Base-by-base conservation (phyloP, 1,139 yeast genomes). In the Wickerhamomyces sp. region DNA sequence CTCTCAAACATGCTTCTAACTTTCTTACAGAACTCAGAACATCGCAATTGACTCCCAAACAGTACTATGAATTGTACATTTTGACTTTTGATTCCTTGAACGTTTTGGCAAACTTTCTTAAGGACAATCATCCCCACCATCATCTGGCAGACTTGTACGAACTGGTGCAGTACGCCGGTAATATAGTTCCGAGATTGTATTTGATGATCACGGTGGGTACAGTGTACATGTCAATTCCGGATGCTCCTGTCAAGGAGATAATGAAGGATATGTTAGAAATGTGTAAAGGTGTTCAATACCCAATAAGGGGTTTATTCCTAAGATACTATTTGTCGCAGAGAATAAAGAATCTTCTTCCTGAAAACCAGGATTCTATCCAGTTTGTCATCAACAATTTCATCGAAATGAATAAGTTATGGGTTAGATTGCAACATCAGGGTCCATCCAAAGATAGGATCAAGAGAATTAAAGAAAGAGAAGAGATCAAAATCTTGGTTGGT, bases 351-450 rank as follows among this genome's bases (percentile, higher is more conserved):
- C 64, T 83, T 39, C 60, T 85, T 35, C 87, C 89, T 3, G 40
- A 48, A 44, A 58, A 20, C 55, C 45, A 42, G 12, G 55, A 49
- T 16, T 49, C 25, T 61, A 81, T 59, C 70, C 91, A 28, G 73
- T 89, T 89, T 52, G 73, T 89, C 30, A 72, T 87, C 38, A 75
- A 85, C 22, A 93, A 91, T 57, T 93, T 91, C 58, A 80, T 89
- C 41, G 98, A 91, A 57, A 91, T 91, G 98, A 91, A 93, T 63
- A 91, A 93, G 58, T 67, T 91, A 32, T 91, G 98, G 98, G 97
- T 93, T 2, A 71, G 98, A 36, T 67, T 88, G 43, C 97, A 91
- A 61, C 96, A 89, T 55, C 96, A 88, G 58, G 98, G 98, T 1
- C 96, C 88, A 46, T 76, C 93, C 2, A 73, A 86, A 23, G 96